A percentile compares a stretch with the other conserved stretches of the same genome.
phyloP scores from a whole-genome alignment of 306 rosid species.

The Lupinus albus region DNA sequence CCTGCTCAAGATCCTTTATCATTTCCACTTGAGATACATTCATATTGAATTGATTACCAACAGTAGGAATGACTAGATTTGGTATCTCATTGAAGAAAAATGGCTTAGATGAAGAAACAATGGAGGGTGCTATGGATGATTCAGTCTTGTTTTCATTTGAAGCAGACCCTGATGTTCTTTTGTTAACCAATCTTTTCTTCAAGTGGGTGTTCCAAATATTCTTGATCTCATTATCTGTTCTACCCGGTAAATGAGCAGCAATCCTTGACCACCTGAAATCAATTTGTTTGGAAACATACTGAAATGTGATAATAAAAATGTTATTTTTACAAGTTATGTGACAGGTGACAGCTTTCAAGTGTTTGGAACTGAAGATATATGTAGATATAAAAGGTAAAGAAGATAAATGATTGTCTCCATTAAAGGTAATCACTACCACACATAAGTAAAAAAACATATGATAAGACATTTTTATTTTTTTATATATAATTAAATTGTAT shows the following conservation, averaged over 20 bases:
- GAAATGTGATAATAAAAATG: too few species aligned
- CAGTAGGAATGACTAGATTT: conserved; percentile 3
- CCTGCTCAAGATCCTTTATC: conserved; percentile 25
- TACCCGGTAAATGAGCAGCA: conserved; percentile 74
- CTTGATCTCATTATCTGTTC: conserved; percentile 93
- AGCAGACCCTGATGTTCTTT: conserved; percentile 19
- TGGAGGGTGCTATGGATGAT: conserved; percentile 59
- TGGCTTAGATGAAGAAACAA: conserved; percentile 52
- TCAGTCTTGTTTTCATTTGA: conserved; percentile 52
- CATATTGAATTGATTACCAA: conserved; percentile 21
- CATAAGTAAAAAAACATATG: too few species aligned
- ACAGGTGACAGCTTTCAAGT: too few species aligned
- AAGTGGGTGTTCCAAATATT: conserved; percentile 95
- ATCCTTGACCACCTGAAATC: conserved; percentile 84
- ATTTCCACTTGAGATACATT: conserved; percentile 16
- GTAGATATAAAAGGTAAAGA: too few species aligned
- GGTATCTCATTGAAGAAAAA: conserved; percentile 43
- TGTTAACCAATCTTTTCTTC: conserved; percentile 59
- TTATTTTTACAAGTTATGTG: too few species aligned
- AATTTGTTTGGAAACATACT: conserved; percentile 15
- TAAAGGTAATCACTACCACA: too few species aligned
- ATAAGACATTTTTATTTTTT: too few species aligned
- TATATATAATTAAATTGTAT: too few species aligned
- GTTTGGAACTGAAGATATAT: too few species aligned
- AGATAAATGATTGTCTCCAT: too few species aligned